A percentile compares a stretch with the other conserved stretches of the same genome.
Conservation (phyloP, 2,329 filamentous ascomycete genomes). For the Chalaropsis thielavioides region DNA sequence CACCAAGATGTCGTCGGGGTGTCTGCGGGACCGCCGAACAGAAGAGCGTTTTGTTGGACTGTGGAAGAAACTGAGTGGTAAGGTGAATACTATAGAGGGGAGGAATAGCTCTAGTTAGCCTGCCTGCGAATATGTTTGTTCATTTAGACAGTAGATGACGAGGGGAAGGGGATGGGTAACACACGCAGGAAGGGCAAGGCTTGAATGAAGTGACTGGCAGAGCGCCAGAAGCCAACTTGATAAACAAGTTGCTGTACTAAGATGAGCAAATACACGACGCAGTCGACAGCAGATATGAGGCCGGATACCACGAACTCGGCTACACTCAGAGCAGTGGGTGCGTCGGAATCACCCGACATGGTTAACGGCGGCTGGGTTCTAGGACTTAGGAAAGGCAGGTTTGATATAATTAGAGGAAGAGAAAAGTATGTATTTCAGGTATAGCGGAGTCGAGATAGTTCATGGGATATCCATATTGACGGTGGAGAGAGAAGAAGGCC, state of each 20-base stretch:
- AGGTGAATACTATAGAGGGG: slow-evolving; percentile 5
- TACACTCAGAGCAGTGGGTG: neutral
- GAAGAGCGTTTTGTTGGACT: slow-evolving; percentile 7
- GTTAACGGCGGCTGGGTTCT: neutral
- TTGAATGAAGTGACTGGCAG: slow-evolving; percentile 7
- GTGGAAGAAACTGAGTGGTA: slow-evolving; percentile 12
- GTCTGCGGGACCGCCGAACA: slow-evolving; percentile 11
- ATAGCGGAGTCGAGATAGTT: neutral
- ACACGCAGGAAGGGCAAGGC: slow-evolving; percentile 58
- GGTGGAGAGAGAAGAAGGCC: neutral
- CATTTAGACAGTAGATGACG: neutral
- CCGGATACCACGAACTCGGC: neutral
- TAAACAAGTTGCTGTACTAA: slow-evolving; percentile 13
- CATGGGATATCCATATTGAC: neutral
- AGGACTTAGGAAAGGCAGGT: neutral
- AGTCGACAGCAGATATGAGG: neutral
- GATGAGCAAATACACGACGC: slow-evolving; percentile 10
- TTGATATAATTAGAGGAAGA: neutral
- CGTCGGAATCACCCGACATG: neutral
- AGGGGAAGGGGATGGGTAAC: slow-evolving; percentile 14
- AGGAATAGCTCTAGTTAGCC: slow-evolving; percentile 9
- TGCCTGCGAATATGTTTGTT: neutral
- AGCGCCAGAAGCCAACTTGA: slow-evolving; percentile 11
- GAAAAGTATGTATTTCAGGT: neutral
- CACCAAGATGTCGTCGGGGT: slow-evolving; percentile 14